phyloP scores from a whole-genome alignment of 306 rosid species.

The Carpinus viminea region DNA sequence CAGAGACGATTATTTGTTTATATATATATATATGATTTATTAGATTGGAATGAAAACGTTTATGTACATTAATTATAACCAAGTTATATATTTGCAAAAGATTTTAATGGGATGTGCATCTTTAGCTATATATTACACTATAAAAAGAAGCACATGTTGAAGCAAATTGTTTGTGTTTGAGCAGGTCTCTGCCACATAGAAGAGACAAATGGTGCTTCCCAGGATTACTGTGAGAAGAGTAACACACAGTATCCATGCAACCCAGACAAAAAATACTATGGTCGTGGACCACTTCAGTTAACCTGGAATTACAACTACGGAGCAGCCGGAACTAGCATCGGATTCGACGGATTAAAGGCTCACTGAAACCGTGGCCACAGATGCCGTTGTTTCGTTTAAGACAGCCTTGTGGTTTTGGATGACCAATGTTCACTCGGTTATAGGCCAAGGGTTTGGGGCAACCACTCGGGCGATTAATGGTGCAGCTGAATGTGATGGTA shows the following conservation, averaged over 20 bases:
- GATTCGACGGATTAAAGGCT: slow-evolving; percentile 60
- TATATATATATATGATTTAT: no score
- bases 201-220: slow-evolving; percentile 73
- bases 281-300: slow-evolving; percentile 83
- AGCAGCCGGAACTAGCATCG: slow-evolving; percentile 54
- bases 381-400: slow-evolving; percentile 59
- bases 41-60: no score
- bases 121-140: no score
- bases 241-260: slow-evolving; percentile 62
- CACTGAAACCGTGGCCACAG: slow-evolving; percentile 71
- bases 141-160: no score
- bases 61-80: no score
- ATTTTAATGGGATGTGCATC: no score
- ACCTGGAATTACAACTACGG: slow-evolving; percentile 94
- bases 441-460: slow-evolving; percentile 71
- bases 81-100: no score
- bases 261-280: slow-evolving; percentile 64
- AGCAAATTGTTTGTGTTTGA: no score
- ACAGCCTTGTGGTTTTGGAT: slow-evolving; percentile 90
- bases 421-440: slow-evolving; percentile 52
- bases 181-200: slow-evolving; percentile 80
- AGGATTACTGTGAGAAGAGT: slow-evolving; percentile 69
- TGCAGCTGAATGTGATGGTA: slow-evolving; percentile 65
- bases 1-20: no score
- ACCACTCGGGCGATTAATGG: slow-evolving; percentile 88